phyloP scores from a whole-genome alignment of 768 basidiomycete genomes.

The Mycena rebaudengoi region DNA sequence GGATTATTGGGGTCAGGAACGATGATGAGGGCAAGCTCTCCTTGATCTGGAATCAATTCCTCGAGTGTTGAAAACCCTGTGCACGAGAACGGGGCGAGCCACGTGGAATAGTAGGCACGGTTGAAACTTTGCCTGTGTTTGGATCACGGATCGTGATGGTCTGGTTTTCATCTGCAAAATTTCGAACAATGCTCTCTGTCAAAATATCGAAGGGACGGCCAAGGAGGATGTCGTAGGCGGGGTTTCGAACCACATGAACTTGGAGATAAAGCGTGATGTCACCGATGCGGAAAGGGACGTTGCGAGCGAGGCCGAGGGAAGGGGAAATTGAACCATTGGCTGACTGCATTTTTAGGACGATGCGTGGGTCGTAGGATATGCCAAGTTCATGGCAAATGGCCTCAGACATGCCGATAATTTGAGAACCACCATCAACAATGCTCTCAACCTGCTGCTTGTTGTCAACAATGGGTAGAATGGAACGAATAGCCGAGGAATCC shows the following conservation, averaged over 20 bases:
- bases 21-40: conserved; percentile 10
- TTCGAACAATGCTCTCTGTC: not conserved
- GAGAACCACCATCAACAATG: conserved; percentile 31
- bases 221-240: conserved; percentile 20
- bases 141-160: conserved; percentile 12
- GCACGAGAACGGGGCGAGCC: not conserved
- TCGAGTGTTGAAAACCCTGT: not conserved
- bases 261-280: conserved; percentile 15
- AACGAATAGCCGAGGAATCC: conserved; percentile 23
- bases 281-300: conserved; percentile 21
- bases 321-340: not conserved
- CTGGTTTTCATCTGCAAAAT: conserved; percentile 10
- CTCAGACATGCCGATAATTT: conserved; percentile 33
- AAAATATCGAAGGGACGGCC: conserved; percentile 19
- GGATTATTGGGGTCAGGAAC: not conserved
- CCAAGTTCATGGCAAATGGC: conserved; percentile 15
- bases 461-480: not conserved
- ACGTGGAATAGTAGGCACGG: conserved; percentile 13
- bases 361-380: not conserved
- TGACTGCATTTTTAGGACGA: conserved; percentile 8
- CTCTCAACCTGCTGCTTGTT: conserved; percentile 11
- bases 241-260: conserved; percentile 16
- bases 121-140: not conserved
- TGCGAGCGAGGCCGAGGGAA: conserved; percentile 15
- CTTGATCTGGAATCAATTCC: conserved; percentile 15